Evolutionary conservation across 108 stramenopile genomes (phyloP).

Genomic region (Nannochloropsis salina): DNA sequence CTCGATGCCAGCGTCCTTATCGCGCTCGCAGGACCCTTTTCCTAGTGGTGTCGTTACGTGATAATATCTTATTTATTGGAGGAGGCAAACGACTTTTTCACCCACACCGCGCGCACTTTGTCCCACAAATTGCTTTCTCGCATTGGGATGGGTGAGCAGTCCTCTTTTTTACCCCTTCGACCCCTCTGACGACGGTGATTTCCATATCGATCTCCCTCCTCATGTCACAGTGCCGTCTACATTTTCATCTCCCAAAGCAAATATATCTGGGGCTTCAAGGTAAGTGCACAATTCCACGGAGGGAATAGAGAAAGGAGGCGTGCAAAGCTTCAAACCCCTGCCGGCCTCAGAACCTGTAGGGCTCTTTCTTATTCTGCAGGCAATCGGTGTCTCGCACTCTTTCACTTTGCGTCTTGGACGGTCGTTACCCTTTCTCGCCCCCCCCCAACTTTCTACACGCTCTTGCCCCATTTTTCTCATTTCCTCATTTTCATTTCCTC

Average conservation of each 20-base stretch:
- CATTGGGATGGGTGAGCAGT: too few species aligned
- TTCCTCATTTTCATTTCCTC: background rate
- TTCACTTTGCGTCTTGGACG: too few species aligned
- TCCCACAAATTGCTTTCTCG: too few species aligned
- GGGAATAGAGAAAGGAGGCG: background rate
- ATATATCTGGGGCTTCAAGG: conserved; percentile 18
- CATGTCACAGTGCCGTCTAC: background rate
- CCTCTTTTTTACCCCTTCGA: background rate
- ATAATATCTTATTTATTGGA: too few species aligned
- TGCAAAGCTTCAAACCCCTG: background rate
- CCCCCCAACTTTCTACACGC: background rate
- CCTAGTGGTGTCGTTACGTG: background rate
- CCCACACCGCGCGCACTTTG: too few species aligned
- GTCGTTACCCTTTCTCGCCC: too few species aligned
- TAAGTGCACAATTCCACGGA: background rate
- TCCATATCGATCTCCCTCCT: too few species aligned
- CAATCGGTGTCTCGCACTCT: too few species aligned
- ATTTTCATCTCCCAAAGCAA: conserved; percentile 21
- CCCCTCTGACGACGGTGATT: background rate
- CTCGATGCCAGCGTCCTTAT: background rate
- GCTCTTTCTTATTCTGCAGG: too few species aligned
- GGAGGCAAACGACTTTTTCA: too few species aligned
- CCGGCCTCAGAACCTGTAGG: too few species aligned
- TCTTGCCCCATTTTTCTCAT: background rate
- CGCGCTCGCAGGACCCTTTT: background rate